phyloP scores from a whole-genome alignment of 768 basidiomycete species.

The Hypholoma sublateritium region DNA sequence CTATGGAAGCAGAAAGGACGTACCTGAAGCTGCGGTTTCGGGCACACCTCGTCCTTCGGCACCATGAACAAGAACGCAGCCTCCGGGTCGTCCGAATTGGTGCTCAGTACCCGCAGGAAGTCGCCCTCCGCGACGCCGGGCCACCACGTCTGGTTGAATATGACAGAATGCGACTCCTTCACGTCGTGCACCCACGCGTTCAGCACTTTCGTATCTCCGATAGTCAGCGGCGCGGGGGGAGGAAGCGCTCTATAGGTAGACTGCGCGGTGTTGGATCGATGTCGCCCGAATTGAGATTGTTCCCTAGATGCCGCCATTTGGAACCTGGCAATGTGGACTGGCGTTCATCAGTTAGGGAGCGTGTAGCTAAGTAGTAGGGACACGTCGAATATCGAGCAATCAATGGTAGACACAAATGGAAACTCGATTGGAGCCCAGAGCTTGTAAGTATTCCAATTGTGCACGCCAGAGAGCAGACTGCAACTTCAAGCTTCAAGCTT shows the following conservation, averaged over 20 bases:
- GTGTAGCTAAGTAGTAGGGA: neutral
- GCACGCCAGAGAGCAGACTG: too few relatives aligned
- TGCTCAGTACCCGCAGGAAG: conserved; percentile 54
- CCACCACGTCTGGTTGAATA: conserved; percentile 75
- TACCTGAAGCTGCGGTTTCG: conserved; percentile 69
- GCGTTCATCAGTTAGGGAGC: neutral
- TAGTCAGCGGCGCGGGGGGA: conserved; percentile 34
- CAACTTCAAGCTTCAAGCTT: too few relatives aligned
- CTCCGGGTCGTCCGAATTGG: conserved; percentile 36
- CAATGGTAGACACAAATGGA: neutral
- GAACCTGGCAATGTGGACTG: neutral
- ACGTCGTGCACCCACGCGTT: conserved; percentile 76
- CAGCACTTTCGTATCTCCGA: conserved; percentile 63
- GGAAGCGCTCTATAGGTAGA: conserved; percentile 55
- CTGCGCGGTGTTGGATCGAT: conserved; percentile 75
- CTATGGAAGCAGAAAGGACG: neutral
- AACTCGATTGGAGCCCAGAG: too few relatives aligned
- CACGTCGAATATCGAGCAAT: neutral
- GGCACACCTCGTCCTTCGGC: conserved; percentile 57
- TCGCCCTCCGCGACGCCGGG: conserved; percentile 81
- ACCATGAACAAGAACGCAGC: conserved; percentile 64
- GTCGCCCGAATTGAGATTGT: conserved; percentile 64
- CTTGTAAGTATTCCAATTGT: too few relatives aligned
- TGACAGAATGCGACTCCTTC: conserved; percentile 56
- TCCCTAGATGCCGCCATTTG: conserved; percentile 61